These are phyloP conservation scores for Amanita inopinata DNA, from an alignment of 768 basidiomycete genomes.

Conservation along the genomic window DNA sequence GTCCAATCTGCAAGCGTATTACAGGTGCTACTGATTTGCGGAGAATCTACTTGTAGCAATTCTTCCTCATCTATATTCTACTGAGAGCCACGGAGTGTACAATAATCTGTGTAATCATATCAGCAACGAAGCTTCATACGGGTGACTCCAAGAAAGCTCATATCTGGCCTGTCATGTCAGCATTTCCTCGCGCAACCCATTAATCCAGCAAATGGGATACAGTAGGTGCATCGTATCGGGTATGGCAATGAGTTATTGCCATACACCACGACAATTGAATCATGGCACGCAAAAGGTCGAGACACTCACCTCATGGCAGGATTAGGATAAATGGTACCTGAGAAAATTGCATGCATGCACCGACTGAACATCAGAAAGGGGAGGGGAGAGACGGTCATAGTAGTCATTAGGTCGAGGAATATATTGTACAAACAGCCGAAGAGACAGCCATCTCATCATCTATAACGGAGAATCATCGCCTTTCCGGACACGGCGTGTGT, in stretches of 20 bases:
- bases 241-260: constrained; percentile 8
- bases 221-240: constrained; percentile 15
- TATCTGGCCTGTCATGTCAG: constrained; percentile 82
- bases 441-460: neutral
- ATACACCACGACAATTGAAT: constrained; percentile 10
- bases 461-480: constrained; percentile 15
- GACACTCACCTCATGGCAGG: constrained; percentile 3
- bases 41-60: constrained; percentile 54
- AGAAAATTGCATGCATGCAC: too few relatives aligned
- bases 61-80: constrained; percentile 5
- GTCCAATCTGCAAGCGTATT: constrained; percentile 83
- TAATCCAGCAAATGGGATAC: constrained; percentile 56
- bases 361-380: neutral
- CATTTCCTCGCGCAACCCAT: constrained; percentile 28
- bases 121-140: too few relatives aligned
- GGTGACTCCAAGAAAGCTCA: constrained; percentile 34
- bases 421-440: constrained; percentile 10
- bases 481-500: constrained; percentile 14
- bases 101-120: too few relatives aligned
- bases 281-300: constrained; percentile 2
- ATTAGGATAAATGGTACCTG: too few relatives aligned
- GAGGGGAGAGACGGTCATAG: neutral
- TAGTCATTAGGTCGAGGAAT: constrained; percentile 1
- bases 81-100: too few relatives aligned
- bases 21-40: constrained; percentile 68